Percentiles rank a stretch among this genome's conserved stretches.
Conservation (phyloP, 176 grass and related monocot species). For the Aegilops tauschii region DNA sequence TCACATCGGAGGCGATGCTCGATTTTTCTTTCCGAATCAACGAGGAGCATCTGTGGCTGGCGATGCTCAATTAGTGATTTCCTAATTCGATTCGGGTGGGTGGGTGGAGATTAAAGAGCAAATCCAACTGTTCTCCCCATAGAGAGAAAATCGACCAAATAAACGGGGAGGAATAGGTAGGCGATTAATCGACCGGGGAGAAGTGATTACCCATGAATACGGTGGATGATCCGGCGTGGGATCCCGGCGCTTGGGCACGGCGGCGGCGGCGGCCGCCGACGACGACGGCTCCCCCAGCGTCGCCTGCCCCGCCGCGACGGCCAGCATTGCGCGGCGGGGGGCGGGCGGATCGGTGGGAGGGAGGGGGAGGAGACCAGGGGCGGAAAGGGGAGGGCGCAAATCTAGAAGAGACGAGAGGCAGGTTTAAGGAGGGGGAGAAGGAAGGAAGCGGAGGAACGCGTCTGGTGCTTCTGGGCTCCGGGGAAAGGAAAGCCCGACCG, state of each 20-base stretch:
- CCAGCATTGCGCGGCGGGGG: slow-evolving; percentile 4
- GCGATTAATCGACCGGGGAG: neutral
- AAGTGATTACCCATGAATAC: slow-evolving; percentile 42
- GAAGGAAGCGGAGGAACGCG: neutral
- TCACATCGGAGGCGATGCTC: neutral
- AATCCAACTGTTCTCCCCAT: neutral
- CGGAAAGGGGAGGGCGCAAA: neutral
- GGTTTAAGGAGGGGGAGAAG: slow-evolving; percentile 17
- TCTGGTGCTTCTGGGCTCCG: neutral
- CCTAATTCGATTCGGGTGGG: neutral
- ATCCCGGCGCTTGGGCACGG: neutral
- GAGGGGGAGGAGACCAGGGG: neutral
- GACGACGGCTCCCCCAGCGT: neutral
- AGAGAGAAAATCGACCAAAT: neutral
- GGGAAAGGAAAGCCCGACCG: neutral
- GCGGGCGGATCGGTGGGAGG: neutral
- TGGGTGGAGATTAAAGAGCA: neutral
- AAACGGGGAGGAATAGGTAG: neutral
- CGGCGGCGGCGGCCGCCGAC: neutral
- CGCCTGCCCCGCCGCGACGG: neutral
- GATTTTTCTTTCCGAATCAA: neutral
- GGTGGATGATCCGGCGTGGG: slow-evolving; percentile 51
- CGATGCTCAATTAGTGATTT: neutral
- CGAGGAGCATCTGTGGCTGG: neutral
- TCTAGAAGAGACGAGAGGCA: neutral